Percentiles rank a stretch among this genome's conserved stretches.
Evolutionary conservation across 805 yeast species (phyloP).

Genomic region (Ogataea allantospora): DNA sequence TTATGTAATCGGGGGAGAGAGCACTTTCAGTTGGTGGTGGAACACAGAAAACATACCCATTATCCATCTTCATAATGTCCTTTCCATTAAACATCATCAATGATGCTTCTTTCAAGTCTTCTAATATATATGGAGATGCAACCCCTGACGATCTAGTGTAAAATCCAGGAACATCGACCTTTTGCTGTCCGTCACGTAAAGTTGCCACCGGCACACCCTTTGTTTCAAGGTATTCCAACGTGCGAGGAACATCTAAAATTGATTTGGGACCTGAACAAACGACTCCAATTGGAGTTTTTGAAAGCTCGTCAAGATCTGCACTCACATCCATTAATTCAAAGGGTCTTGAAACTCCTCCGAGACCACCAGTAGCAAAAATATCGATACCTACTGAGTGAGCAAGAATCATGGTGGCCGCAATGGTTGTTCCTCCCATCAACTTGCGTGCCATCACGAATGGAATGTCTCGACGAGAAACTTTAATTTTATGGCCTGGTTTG

Average conservation of each 20-base stretch:
- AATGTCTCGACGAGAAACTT: constrained; percentile 80
- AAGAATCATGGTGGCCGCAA: constrained; percentile 83
- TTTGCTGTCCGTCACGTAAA: constrained; percentile 33
- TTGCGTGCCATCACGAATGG: constrained; percentile 63
- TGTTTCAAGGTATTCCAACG: constrained; percentile 85
- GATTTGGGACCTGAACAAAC: constrained; percentile 92
- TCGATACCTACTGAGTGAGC: constrained; percentile 73
- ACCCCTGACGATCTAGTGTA: constrained; percentile 76
- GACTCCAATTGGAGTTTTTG: constrained; percentile 82
- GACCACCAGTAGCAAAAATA: constrained; percentile 90
- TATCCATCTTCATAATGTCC: constrained; percentile 46
- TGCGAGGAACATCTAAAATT: constrained; percentile 73
- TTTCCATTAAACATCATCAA: constrained; percentile 48
- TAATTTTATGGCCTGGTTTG: constrained; percentile 37
- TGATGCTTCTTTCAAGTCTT: constrained; percentile 60
- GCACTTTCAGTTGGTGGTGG: constrained; percentile 75
- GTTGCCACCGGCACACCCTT: constrained; percentile 89
- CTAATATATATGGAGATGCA: constrained; percentile 63
- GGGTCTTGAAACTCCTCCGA: constrained; percentile 87
- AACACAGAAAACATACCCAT: constrained; percentile 77
- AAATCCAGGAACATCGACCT: constrained; percentile 71
- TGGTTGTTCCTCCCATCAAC: constrained; percentile 84
- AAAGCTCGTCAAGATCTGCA: constrained; percentile 84
- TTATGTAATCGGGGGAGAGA: constrained; percentile 51
- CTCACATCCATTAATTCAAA: constrained; percentile 76